Evolutionary conservation across 768 basidiomycete species (phyloP), one percentile per base, ranked within the genome.

Genomic region (Trametes cinnabarina): DNA sequence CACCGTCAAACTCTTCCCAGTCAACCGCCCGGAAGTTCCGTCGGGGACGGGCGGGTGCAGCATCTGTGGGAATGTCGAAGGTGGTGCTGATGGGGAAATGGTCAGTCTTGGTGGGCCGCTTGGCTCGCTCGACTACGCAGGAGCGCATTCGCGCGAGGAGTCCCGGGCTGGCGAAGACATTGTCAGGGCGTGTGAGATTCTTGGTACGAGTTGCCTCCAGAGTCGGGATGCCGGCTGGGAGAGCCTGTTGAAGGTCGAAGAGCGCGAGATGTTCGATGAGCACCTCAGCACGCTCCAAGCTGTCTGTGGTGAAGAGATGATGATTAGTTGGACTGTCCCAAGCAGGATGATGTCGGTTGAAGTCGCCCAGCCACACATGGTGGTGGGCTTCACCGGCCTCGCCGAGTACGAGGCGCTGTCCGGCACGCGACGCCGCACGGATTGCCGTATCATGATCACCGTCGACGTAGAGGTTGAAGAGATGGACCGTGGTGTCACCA

Each of bases 391-490:
- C 46, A 9, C 28, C 14, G n/a, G 4, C 26, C 7, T 17, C 15
- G 3, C 17, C 19, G 2, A 28, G 9, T 3, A 14, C 23, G 7
- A n/a, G 30, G 37, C 37, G 14, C 37, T 39, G 37, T 9, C 47
- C 44, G 14, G 39, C 51, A 4, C 40, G 17, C 1, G 53, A 49
- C 2, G 69, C 52, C 1, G 51, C 55, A 20, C 23, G 34, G 0
- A 73, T 43, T 0, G 63, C 64, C 11, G 65, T n/a, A 17, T 68
- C 39, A 44, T 73, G 46, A 0, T 59, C 56, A 15, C 71, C 61
- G 63, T 74, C 67, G 26, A 73, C 74, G 66, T 79, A 79, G 6
- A 78, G 63, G 63, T 77, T 78, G 68, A 76, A 64, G 0, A 78
- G 63, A 4, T 57, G 20, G 28, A 76, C 3, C 3, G 14, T 51